Percentiles rank a stretch among this genome's conserved stretches.
Evolutionary conservation across 345 rosid species (phyloP).

Genomic region (Citrus cavaleriei): DNA sequence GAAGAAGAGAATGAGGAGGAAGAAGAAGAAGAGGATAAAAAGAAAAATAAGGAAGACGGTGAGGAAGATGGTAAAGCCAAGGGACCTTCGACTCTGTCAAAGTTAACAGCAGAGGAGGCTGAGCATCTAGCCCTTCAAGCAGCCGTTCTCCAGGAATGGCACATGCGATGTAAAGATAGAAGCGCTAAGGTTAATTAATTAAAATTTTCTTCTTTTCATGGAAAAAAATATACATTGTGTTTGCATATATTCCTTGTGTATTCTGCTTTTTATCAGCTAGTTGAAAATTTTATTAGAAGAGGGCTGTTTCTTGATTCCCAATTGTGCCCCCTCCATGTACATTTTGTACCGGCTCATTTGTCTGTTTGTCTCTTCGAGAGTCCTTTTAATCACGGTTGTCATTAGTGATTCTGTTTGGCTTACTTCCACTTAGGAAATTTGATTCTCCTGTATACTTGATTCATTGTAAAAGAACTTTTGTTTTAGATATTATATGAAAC

Average conservation of each 20-base stretch:
- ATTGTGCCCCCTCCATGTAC: slow-evolving; percentile 19
- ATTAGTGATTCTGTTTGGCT: neutral
- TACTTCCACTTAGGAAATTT: neutral
- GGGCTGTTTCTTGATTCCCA: neutral
- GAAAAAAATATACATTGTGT: neutral
- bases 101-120: slow-evolving; percentile 89
- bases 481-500: neutral
- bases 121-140: slow-evolving; percentile 97
- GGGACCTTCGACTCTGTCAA: slow-evolving; percentile 69
- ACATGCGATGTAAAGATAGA: slow-evolving; percentile 76
- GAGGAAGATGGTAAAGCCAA: slow-evolving; percentile 47
- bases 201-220: neutral
- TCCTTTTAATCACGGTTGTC: neutral
- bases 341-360: slow-evolving; percentile 18
- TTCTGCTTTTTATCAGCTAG: slow-evolving; percentile 16
- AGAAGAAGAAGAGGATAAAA: slow-evolving; percentile 28
- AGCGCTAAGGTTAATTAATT: slow-evolving; percentile 42
- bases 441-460: neutral
- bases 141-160: slow-evolving; percentile 97
- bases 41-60: slow-evolving; percentile 22
- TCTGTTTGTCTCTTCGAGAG: slow-evolving; percentile 16
- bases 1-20: slow-evolving; percentile 31
- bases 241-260: slow-evolving; percentile 9
- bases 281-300: slow-evolving; percentile 8
- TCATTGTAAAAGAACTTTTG: neutral